These are phyloP conservation scores for Argentina anserina DNA, from an alignment of 306 rosid genomes.

Conservation along the genomic window DNA sequence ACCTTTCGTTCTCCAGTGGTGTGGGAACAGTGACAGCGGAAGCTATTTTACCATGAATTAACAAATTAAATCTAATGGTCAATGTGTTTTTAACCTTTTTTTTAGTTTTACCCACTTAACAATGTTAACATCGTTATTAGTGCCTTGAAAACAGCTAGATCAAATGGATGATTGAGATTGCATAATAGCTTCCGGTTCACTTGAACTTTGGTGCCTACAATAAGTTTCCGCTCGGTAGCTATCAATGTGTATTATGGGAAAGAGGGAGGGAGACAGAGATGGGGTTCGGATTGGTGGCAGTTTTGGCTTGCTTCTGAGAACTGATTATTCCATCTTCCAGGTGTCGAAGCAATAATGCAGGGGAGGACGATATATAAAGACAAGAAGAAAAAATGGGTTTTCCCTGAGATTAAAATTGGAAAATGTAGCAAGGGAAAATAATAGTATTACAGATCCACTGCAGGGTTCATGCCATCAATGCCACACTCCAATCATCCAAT, in stretches of 20 bases:
- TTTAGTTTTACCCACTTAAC: too few species aligned
- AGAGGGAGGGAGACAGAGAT: background rate
- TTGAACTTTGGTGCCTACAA: too few species aligned
- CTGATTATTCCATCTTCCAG: slow-evolving; percentile 3
- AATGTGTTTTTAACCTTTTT: too few species aligned
- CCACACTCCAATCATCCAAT: slow-evolving; percentile 9
- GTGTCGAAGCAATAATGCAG: slow-evolving; percentile 19
- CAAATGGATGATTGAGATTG: too few species aligned
- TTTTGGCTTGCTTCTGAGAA: background rate
- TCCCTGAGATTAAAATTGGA: background rate
- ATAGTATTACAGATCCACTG: background rate
- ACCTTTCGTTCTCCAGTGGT: too few species aligned
- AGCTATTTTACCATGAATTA: too few species aligned
- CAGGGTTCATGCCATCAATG: background rate
- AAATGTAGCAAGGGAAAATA: background rate
- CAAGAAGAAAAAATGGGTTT: background rate
- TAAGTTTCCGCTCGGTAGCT: too few species aligned
- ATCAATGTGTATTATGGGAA: background rate
- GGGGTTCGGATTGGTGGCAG: slow-evolving; percentile 2
- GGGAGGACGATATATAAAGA: background rate
- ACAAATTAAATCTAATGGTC: too few species aligned
- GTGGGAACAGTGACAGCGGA: too few species aligned
- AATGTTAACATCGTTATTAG: too few species aligned
- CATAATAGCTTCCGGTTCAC: too few species aligned
- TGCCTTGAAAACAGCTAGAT: too few species aligned